Conservation (phyloP, 2,329 filamentous ascomycete species). For the Colletotrichum sp. region DNA sequence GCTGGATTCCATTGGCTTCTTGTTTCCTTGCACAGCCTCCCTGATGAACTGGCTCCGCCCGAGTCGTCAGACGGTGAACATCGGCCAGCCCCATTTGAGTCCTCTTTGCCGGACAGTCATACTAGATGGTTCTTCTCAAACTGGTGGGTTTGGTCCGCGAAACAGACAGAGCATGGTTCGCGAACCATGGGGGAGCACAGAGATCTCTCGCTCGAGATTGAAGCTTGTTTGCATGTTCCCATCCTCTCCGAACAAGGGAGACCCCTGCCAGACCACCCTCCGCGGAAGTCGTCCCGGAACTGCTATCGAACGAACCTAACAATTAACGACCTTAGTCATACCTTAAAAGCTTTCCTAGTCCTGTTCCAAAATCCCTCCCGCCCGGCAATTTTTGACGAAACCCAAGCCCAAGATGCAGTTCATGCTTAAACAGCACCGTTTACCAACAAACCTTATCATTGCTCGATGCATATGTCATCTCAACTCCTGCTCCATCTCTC, state of each 20-base stretch:
- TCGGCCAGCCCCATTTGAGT: neutral
- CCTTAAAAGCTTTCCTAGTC: neutral
- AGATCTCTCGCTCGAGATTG: neutral
- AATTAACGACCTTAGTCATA: neutral
- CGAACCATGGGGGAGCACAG: neutral
- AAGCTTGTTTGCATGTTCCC: neutral
- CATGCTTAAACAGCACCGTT: neutral
- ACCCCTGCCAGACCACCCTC: neutral
- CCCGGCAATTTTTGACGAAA: neutral
- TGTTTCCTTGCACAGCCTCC: neutral
- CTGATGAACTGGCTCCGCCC: neutral
- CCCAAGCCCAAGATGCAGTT: neutral
- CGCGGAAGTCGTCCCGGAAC: neutral
- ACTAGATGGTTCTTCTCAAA: neutral
- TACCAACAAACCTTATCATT: neutral
- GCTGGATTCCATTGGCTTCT: neutral
- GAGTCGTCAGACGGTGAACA: neutral
- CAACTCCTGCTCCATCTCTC: neutral
- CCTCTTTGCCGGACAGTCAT: neutral
- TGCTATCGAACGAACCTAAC: neutral
- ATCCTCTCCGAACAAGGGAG: neutral
- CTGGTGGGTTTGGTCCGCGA: neutral
- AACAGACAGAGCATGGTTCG: neutral
- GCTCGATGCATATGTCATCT: neutral
- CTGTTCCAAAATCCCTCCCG: neutral